Evolutionary conservation across 2,329 filamentous ascomycete genomes (phyloP), one percentile per base, ranked within the genome.

Genomic region (Acrodontium crateriforme): DNA sequence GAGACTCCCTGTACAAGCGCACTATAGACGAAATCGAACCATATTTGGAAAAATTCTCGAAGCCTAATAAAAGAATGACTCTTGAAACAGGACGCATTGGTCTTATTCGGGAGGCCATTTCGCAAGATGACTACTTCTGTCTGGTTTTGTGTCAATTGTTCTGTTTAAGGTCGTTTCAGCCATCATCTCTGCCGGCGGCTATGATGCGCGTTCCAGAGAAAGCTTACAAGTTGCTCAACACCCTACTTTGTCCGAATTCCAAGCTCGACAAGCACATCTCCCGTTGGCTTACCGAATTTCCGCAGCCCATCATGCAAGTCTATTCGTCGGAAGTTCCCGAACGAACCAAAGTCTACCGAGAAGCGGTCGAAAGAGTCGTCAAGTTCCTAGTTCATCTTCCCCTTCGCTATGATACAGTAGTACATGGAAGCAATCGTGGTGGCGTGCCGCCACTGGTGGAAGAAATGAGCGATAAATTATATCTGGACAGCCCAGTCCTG

Each of bases 141-240:
- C 40, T 83, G 27, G 58, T 65, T 5, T 46, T 79, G 9, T 76
- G 80, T 44, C 75, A 80, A 44, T 34, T 77, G 2, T 74, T 71
- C 47, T 78, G 73, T 44, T 44, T 66, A 12, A 70, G 67, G 63
- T 63, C 61, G 3, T 31, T 53, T 3, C 46, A 57, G 11, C 53
- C 49, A 1, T 28, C 38, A 2, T 35, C 45, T 3, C 44, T 67
- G 4, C 51, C 61, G 10, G 41, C 27, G 9, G 35, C 60, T 3
- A 43, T 62, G 9, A 49, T 53, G 2, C 45, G 58, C 24, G 39
- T 58, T 3, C 33, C 35, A n/a, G 26, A 37, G 4, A 35, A 52
- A 8, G 33, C 33, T 6, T 22, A 36, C 28, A 54, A 54, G 0
- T 44, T 60, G 9, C 35, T 71, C 16, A 47, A 46, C 6, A 42